Base-by-base conservation (phyloP, 2,329 filamentous ascomycete species). In the Malbranchea cinnamomea region DNA sequence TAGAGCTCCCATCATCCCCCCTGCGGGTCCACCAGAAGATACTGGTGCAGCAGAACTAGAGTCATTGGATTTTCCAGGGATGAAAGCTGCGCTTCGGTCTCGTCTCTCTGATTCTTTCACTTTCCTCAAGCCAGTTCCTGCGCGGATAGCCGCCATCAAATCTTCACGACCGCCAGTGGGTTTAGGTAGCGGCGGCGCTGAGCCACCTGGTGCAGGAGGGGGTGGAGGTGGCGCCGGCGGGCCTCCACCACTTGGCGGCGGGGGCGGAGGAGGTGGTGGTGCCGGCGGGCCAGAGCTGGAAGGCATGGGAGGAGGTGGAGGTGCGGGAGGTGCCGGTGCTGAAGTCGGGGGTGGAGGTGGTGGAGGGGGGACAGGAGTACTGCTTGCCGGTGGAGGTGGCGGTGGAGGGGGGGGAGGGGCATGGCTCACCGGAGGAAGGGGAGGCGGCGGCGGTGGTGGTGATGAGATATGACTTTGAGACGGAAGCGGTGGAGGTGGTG, bases 1-100 rank as follows among this genome's bases (percentile, higher is more conserved):
- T 43, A 93, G 59, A 27, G 83, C 85, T 59, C 78, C 82, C 67
- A 94, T 71, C 20, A 72, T 75, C 33, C 74, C 59, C 19, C 57
- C 71, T 7, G 70, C 67, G 11, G 63, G 66, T 24, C 66, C 66
- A 28, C 60, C 52, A 28, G 62, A 50, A 24, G 65, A 52, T n/a
- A n/a, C n/a, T 14, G 67, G 67, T 26, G 68, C 57, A 6, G 70
- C 41, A 79, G 60, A 48, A n/a, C n/a, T n/a, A 82, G 57, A 32
- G 71, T 78, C 39, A 63, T 62, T 42, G 68, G 74, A 35, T 56
- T 54, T 26, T 47, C 60, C 47, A 31, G 56, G 59, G 16, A 64
- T 56, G 28, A 46, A 32, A 6, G 60, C 61, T 23, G 42, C 48
- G 37, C 59, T 63, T 34, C 61, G 50, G 39, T 65, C 61, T 33